Conservation (phyloP, 768 basidiomycete species). For the Paxillus rubicundulus region DNA sequence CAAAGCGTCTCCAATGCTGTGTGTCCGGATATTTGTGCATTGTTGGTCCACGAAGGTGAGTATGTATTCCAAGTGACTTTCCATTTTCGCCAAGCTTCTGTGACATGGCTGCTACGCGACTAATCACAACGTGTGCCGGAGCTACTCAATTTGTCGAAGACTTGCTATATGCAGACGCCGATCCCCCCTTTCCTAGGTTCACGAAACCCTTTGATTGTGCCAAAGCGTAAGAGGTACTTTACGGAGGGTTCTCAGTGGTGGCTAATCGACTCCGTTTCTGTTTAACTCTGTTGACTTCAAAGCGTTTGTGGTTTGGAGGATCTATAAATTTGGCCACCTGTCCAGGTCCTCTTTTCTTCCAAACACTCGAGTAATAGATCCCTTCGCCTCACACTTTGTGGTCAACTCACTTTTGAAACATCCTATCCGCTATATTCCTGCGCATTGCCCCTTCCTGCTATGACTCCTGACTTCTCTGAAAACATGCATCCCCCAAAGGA, state of each 20-base stretch:
- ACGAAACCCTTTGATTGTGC: neutral
- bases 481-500: neutral
- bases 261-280: neutral
- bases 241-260: neutral
- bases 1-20: conserved; percentile 11
- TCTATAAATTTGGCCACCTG: neutral
- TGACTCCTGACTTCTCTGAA: neutral
- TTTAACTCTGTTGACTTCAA: neutral
- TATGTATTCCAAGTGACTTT: conserved; percentile 1
- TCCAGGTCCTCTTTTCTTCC: neutral
- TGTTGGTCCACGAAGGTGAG: conserved; percentile 5
- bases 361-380: neutral
- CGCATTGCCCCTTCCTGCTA: neutral
- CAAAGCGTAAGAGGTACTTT: too few relatives aligned
- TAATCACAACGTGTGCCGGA: neutral
- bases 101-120: neutral
- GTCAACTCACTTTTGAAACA: neutral
- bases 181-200: neutral
- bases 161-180: neutral
- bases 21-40: neutral
- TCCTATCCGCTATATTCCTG: neutral
- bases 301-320: neutral
- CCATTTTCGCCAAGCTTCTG: neutral
- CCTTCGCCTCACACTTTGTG: neutral
- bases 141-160: neutral